A percentile compares a stretch with the other conserved stretches of the same genome.
Conservation (phyloP, 2,329 filamentous ascomycete species). For the Pseudogymnoascus sp. region DNA sequence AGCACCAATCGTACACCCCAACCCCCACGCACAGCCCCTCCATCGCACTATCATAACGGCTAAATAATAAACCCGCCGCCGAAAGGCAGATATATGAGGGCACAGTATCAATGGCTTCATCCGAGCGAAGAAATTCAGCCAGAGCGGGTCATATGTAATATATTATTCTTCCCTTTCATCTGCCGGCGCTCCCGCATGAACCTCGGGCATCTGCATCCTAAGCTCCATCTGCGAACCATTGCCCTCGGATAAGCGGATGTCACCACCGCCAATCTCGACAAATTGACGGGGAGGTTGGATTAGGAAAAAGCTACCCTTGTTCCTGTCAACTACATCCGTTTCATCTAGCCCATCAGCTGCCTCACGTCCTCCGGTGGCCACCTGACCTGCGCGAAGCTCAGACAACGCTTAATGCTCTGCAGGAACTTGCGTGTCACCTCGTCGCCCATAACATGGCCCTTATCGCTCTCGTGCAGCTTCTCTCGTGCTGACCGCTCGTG, state of each 20-base stretch:
- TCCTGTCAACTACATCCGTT: not conserved
- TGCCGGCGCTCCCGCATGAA: not conserved
- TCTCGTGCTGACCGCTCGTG: conserved; percentile 94
- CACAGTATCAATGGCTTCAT: conserved; percentile 4
- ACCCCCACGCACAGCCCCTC: not conserved
- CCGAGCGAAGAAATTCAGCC: not conserved
- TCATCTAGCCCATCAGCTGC: conserved; percentile 77
- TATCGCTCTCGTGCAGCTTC: conserved; percentile 81
- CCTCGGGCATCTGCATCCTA: not conserved
- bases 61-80: conserved; percentile 8
- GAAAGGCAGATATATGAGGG: not conserved
- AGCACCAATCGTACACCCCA: not conserved
- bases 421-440: conserved; percentile 92
- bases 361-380: conserved; percentile 91
- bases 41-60: not conserved
- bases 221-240: not conserved
- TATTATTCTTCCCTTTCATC: not conserved
- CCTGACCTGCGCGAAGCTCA: conserved; percentile 92
- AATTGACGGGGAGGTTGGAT: not conserved
- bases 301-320: not conserved
- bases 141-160: not conserved
- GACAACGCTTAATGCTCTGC: conserved; percentile 93
- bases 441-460: conserved; percentile 95
- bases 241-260: conserved; percentile 1
- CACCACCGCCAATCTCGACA: not conserved